Evolutionary conservation across 352 stramenopile species (phyloP), one percentile per base, ranked within the genome.

Genomic region (Phytophthora kernoviae): DNA sequence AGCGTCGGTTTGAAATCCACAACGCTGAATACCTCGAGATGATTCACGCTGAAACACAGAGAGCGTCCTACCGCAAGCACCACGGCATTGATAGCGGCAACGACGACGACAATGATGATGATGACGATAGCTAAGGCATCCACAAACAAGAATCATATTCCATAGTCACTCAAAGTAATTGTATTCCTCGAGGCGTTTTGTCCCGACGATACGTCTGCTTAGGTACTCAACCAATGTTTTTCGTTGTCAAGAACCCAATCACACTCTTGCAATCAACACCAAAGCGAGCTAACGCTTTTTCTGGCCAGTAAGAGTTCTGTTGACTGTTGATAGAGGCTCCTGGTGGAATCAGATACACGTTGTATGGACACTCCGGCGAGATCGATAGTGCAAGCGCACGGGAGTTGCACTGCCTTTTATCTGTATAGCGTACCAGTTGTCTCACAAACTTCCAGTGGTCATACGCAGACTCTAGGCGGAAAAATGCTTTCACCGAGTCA

Each of bases 21-120:
- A 95, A 96, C 49, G 80, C 77, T 7, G 87, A 96, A 59, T 96
- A 96, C 61, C 67, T 93, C 20, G 84, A 92, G 48, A 89, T 93
- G 79, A 76, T 96, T 32, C 81, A 94, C 39, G 76, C 80, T 14
- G 81, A 87, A 60, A 59, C 58, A 2, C 75, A 80, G 37, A 81
- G 47, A 27, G 52, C 59, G 39, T 36, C 48, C 18, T 70, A 51
- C 18, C 44, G 46, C 10, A 58, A 60, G 4, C 47, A 73, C 40
- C 50, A 57, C 34, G 55, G 55, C 18, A 70, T 67, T 20, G 54
- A 77, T 20, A 61, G 65, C 14, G 52, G 70, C 22, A 62, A 79
- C n/a, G 60, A 73, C 48, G 68, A 76, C 12, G 68, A 82, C 18
- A 37, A 73, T 8, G 55, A 62, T n/a, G 49, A 73, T 32, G 39